Evolutionary conservation across 2,329 filamentous ascomycete genomes (phyloP), one percentile per base, ranked within the genome.

Genomic region (Colletotrichum australisinense): DNA sequence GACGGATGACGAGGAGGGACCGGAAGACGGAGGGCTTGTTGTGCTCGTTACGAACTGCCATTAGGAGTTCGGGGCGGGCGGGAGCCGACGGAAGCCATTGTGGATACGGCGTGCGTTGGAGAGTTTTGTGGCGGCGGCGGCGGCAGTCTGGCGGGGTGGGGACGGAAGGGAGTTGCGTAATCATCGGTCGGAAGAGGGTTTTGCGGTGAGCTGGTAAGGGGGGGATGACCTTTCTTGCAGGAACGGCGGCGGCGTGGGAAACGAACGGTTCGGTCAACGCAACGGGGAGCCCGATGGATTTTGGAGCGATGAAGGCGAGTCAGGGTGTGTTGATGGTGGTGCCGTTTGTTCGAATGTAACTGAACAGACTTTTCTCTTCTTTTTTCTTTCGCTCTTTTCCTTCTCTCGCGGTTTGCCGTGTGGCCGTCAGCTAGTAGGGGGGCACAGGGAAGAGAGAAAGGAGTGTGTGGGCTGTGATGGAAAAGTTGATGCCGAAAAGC

Each of bases 1-100:
- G 88, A 67, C 97, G 94, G 75, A 97, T 89, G 53, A 90, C 86
- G 76, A 98, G 78, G 67, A 90, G 82, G 73, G 79, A 74, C 60
- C 76, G 78, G 66, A 83, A 81, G 53, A 78, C 71, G 32, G 79
- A 76, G 22, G 63, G 63, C 69, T 66, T 73, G 55, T 79, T 74
- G 76, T 77, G 72, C 72, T 77, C 75, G 77, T 76, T 64, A 75
- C 65, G 71, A 74, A 68, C 71, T 75, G 70, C 75, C 74, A 74
- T 75, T 76, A 74, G 72, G 75, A 75, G 73, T 73, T 75, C 64
- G 73, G 74, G 67, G 57, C 70, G 63, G 69, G 63, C 72, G 68
- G 73, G 69, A 75, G 66, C 74, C 73, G 74, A 75, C 73, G 73
- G 74, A 75, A 75, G 73, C 74, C 74, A 75, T 75, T 52, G 66